Base-by-base conservation (phyloP, 1,139 yeast species). In the Dujonia santamariae region DNA sequence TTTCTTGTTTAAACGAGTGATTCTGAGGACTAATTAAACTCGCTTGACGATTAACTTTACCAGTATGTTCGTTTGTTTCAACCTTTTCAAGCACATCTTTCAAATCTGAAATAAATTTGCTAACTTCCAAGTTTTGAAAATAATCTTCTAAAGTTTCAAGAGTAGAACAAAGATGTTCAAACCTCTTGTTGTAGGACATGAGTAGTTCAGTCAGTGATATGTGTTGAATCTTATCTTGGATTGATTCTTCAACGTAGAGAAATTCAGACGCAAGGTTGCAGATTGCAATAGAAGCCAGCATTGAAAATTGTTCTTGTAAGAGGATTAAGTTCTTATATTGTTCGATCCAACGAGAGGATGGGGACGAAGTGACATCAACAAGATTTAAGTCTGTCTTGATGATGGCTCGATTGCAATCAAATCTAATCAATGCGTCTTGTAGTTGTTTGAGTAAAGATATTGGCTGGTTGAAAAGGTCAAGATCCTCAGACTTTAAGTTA, bases 231-330 rank as follows among this genome's bases (percentile, higher is more conserved):
- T 14, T 18, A n/a, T 12, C 34, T 11, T 20, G 21, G 7, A 27
- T 18, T 17, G 6, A n/a, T 17, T 27, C 30, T 16, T 27, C 30
- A 4, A 27, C 30, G 7, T 27, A 13, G 12, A 27, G 20, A 13
- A 27, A 29, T 18, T 32, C 36, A n/a, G 38, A 28, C 3, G 28
- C 26, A 13, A 36, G 27, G 9, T 12, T 19, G 18, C 38, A 36
- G n/a, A 36, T 30, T 8, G 31, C 38, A 17, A 32, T 32, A 36
- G 32, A 36, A 3, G 38, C 37, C 12, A 14, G 12, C 38, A 36
- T 33, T 6, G 38, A 36, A 19, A 36, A 36, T 12, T 28, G 33
- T 14, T 36, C 38, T n/a, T 25, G 25, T 2, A 30, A 12, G 4
- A 20, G 31, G 18, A 36, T 26, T 3, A 36, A 24, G 8, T 16